phyloP scores from a whole-genome alignment of 2,329 filamentous ascomycete species.

The Penicillium oxalicum region DNA sequence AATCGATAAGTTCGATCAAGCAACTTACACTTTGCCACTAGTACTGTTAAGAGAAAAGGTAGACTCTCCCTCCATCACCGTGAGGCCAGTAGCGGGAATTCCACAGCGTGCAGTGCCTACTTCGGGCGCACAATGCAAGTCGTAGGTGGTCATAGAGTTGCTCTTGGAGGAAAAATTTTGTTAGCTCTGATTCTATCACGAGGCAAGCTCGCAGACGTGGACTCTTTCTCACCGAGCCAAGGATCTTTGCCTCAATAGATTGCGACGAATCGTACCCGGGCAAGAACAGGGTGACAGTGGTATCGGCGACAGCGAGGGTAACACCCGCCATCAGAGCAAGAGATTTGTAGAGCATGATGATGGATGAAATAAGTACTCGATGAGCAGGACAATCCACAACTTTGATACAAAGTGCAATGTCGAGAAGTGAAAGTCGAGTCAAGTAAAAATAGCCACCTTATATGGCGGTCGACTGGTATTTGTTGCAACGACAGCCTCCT shows the following conservation, averaged over 20 bases:
- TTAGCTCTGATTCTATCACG: not conserved
- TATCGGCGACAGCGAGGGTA: constrained; percentile 4
- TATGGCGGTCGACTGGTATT: too few relatives aligned
- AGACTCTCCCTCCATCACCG: constrained; percentile 10
- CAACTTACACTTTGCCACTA: constrained; percentile 10
- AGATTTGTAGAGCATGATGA: constrained; percentile 4
- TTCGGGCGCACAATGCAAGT: constrained; percentile 11
- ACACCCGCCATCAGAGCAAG: constrained; percentile 8
- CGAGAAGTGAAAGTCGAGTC: not conserved
- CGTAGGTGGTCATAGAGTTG: constrained; percentile 16
- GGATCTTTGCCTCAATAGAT: constrained; percentile 5
- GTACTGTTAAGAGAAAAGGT: not conserved
- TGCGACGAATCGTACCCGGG: constrained; percentile 7
- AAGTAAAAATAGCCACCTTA: too few relatives aligned
- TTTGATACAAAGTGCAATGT: not conserved
- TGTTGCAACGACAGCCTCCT: too few relatives aligned
- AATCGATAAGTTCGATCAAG: too few relatives aligned
- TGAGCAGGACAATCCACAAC: not conserved
- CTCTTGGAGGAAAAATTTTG: constrained; percentile 3
- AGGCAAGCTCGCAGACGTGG: too few relatives aligned
- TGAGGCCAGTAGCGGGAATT: constrained; percentile 4
- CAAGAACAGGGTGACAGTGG: constrained; percentile 11
- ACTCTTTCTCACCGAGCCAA: constrained; percentile 5
- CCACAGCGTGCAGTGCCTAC: constrained; percentile 8
- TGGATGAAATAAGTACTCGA: not conserved